A percentile compares a stretch with the other conserved stretches of the same genome.
phyloP scores from a whole-genome alignment of 768 basidiomycete genomes.

The Suillus sp. region DNA sequence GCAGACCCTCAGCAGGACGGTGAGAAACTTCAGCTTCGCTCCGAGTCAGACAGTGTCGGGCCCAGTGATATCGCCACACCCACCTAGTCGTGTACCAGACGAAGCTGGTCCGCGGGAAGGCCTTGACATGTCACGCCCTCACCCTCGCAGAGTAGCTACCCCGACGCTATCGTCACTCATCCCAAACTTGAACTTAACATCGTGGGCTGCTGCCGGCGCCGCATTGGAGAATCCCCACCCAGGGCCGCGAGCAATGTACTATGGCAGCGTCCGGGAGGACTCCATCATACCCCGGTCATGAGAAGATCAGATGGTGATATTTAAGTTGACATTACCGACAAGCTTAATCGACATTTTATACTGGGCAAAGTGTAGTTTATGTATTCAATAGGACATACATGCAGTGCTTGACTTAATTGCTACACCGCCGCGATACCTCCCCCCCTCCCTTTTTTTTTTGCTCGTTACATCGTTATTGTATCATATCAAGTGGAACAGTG shows the following conservation, averaged over 20 bases:
- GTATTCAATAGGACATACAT: neutral
- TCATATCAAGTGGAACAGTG: neutral
- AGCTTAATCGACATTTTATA: neutral
- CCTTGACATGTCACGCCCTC: slow-evolving; percentile 20
- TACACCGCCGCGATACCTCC: neutral
- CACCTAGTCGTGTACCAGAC: slow-evolving; percentile 10
- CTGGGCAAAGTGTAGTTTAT: neutral
- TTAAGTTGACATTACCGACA: slow-evolving; percentile 12
- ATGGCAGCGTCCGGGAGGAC: slow-evolving; percentile 21
- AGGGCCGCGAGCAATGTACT: slow-evolving; percentile 5
- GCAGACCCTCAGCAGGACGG: slow-evolving; percentile 53
- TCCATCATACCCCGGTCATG: slow-evolving; percentile 26
- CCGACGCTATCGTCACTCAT: slow-evolving; percentile 31
- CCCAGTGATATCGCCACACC: slow-evolving; percentile 17
- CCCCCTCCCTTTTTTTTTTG: too few species aligned
- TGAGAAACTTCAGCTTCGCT: slow-evolving; percentile 49
- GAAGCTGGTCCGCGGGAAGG: slow-evolving; percentile 10
- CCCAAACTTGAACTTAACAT: slow-evolving; percentile 30
- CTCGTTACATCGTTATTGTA: neutral
- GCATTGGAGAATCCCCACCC: slow-evolving; percentile 19
- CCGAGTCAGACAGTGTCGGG: slow-evolving; percentile 34
- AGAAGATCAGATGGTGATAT: slow-evolving; percentile 28
- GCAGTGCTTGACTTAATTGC: neutral
- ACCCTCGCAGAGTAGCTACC: slow-evolving; percentile 24
- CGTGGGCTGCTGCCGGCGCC: slow-evolving; percentile 35